These are phyloP conservation scores for Fusarium phyllophilum DNA, from an alignment of 2,329 filamentous ascomycete genomes.

Conservation along the genomic window DNA sequence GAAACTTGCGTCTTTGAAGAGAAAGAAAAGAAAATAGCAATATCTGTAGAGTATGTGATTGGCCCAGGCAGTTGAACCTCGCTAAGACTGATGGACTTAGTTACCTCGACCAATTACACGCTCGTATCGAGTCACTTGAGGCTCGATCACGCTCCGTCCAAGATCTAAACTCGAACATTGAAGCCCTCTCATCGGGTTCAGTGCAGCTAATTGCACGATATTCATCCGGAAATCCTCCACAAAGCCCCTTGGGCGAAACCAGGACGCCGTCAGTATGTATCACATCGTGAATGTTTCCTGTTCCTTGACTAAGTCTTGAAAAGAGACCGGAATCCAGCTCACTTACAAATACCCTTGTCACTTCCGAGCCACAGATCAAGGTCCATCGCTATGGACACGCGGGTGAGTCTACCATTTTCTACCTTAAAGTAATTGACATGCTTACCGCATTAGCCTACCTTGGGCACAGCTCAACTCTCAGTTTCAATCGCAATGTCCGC, in stretches of 20 bases:
- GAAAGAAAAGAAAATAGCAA: conserved; percentile 29
- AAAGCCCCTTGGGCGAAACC: background rate
- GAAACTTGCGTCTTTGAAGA: conserved; percentile 32
- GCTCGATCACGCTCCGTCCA: background rate
- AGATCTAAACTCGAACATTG: background rate
- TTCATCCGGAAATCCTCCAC: background rate
- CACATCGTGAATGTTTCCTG: background rate
- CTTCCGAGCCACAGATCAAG: conserved; percentile 35
- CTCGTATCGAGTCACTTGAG: conserved; percentile 28
- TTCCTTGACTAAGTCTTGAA: background rate
- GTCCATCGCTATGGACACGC: conserved; percentile 33
- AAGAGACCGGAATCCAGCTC: background rate
- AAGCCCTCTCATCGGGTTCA: too few relatives aligned
- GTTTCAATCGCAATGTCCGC: conserved; percentile 33
- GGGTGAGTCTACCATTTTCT: background rate
- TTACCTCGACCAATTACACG: conserved; percentile 31
- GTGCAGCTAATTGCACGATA: background rate
- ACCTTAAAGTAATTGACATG: background rate
- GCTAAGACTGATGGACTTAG: background rate
- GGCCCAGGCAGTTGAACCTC: background rate
- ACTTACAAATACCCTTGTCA: conserved; percentile 30
- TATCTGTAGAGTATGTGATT: conserved; percentile 24
- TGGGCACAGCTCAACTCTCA: conserved; percentile 33
- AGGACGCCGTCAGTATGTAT: background rate
- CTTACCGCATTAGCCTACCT: conserved; percentile 27